A percentile compares a stretch with the other conserved stretches of the same genome.
Evolutionary conservation across 1,284 basidiomycete species (phyloP).

Genomic region (Ganoderma lingzhi): DNA sequence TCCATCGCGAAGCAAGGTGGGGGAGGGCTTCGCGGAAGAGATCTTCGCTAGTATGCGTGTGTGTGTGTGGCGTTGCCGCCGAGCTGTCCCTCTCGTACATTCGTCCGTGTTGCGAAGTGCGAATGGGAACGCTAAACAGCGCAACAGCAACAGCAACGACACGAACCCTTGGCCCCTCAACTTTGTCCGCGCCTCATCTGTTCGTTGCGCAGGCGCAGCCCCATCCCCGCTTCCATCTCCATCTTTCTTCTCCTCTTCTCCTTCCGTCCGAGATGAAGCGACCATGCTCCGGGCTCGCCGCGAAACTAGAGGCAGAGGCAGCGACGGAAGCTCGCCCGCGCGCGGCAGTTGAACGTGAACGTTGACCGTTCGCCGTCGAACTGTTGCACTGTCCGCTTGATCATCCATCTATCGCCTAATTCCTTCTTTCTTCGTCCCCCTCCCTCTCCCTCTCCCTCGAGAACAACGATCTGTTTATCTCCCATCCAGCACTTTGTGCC

Average conservation of each 20-base stretch:
- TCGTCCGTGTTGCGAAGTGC: not conserved
- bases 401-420: not conserved
- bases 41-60: not conserved
- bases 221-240: not conserved
- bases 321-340: conserved; percentile 1
- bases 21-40: not conserved
- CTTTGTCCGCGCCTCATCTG: conserved; percentile 7
- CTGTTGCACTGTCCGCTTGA: not conserved
- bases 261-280: not conserved
- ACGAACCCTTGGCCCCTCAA: not conserved
- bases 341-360: not conserved
- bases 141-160: not conserved
- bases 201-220: conserved; percentile 9
- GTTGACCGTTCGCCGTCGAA: not conserved
- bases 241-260: not conserved
- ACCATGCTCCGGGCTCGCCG: not conserved
- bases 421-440: not conserved
- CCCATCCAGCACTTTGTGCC: conserved; percentile 1
- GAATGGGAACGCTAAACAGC: not conserved
- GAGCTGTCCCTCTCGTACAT: not conserved
- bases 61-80: not conserved
- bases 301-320: not conserved
- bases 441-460: not conserved
- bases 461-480: conserved; percentile 3
- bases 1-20: not conserved